Evolutionary conservation across 2,329 filamentous ascomycete species (phyloP), one percentile per base, ranked within the genome.

Genomic region (Penicillium sp.): DNA sequence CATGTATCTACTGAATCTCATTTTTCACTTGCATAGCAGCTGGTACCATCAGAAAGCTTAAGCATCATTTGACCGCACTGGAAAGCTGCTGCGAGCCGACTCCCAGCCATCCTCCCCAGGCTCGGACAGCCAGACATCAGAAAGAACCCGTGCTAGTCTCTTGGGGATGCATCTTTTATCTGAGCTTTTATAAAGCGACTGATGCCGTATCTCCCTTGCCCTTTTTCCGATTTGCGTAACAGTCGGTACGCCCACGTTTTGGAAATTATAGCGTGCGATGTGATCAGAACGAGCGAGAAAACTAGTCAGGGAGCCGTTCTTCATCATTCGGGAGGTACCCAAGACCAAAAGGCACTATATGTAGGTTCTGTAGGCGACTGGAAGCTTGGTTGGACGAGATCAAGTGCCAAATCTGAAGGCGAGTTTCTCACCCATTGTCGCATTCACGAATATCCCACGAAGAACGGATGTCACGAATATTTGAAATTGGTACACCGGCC

Each of bases 341-440:
- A 21, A 41, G 41, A 43, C 59, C 47, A 31, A 54, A 48, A 42
- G 49, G 53, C 27, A 52, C 10, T 17, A 61, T 15, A 27, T 55
- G 55, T 3, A 61, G 33, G 21, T 50, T 33, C 17, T 29, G 39
- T 15, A 61, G 41, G 36, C 23, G 31, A 4, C 25, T 8, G 15
- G 53, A 38, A 17, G 6, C 29, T 21, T 53, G 36, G 5, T 45
- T 53, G 27, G 29, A 27, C 23, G 50, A 53, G 2, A 61, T 53
- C 47, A 52, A 44, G 23, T 35, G 44, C 59, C 59, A 63, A 35
- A 60, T 57, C 21, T 49, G 43, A 38, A 49, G 31, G 59, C 54
- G 13, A 60, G 49, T 23, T 27, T 48, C 49, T 60, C 49, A 49
- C 61, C 54, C 42, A 51, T 61, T 6, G 61, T 48, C n/a, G 57